Evolutionary conservation across 257 asterid genomes (phyloP).

Genomic region (Petunia secreta): DNA sequence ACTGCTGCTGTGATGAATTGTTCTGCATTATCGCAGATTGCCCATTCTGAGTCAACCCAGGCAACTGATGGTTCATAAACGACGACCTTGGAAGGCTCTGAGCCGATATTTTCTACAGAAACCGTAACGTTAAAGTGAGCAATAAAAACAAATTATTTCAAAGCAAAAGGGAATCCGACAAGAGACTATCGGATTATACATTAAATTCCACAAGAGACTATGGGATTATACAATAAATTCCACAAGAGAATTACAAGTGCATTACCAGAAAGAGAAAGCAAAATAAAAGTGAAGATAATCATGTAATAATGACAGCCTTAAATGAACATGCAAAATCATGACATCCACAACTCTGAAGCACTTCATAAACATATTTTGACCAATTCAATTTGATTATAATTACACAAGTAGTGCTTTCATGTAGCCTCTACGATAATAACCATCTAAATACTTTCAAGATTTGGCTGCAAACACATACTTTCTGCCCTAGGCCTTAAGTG

Average conservation of each 20-base stretch:
- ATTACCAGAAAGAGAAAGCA: background rate
- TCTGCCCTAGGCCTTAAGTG: no score
- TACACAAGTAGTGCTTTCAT: background rate
- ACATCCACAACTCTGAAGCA: conserved; percentile 2
- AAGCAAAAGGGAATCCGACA: background rate
- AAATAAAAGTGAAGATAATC: conserved; percentile 11
- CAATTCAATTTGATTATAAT: background rate
- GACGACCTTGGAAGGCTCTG: conserved; percentile 74
- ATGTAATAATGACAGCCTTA: conserved; percentile 16
- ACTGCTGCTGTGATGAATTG: conserved; percentile 73
- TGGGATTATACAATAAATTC: conserved; percentile 8
- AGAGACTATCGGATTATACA: conserved; percentile 8
- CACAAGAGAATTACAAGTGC: conserved; percentile 14
- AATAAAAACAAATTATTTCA: background rate
- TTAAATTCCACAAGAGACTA: conserved; percentile 16
- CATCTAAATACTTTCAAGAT: no score
- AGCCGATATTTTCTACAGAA: conserved; percentile 55
- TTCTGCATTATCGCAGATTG: conserved; percentile 72
- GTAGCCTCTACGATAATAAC: no score
- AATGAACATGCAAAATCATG: background rate
- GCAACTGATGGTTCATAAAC: conserved; percentile 64
- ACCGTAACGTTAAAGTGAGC: conserved; percentile 25
- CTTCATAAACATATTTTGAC: background rate
- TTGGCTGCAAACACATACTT: no score
- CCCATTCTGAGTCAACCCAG: conserved; percentile 85